A percentile compares a stretch with the other conserved stretches of the same genome.
Conservation (phyloP, 2,329 filamentous ascomycete species). For the Colletotrichum liaoningense region DNA sequence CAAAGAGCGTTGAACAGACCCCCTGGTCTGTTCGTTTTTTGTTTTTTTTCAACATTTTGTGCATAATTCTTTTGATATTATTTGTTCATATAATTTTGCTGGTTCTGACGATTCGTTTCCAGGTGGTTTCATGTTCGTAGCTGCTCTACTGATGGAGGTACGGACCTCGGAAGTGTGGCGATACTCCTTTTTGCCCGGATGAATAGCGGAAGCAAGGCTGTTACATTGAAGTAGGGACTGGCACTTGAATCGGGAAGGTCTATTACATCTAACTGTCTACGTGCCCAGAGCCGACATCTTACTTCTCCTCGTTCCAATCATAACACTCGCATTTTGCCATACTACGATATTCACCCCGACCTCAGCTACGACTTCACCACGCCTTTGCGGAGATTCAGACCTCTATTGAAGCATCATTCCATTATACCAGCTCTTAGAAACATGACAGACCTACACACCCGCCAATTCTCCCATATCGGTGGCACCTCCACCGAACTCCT, state of each 20-base stretch:
- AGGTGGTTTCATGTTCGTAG: not conserved
- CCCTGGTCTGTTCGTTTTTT: no score
- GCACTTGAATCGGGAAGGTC: not conserved
- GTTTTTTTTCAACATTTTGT: not conserved
- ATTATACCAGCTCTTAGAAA: no score
- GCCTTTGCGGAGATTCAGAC: not conserved
- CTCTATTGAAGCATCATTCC: not conserved
- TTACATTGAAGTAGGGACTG: not conserved
- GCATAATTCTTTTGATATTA: not conserved
- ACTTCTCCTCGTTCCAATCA: no score
- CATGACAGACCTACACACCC: slow-evolving; percentile 32
- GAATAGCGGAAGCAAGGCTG: not conserved
- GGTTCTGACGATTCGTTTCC: no score
- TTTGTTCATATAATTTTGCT: not conserved
- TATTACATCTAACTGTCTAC: not conserved
- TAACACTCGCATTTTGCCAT: no score
- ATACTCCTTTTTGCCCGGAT: not conserved
- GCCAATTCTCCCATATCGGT: slow-evolving; percentile 56
- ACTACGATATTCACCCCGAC: no score
- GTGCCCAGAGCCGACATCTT: no score
- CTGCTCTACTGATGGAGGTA: not conserved
- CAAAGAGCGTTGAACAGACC: slow-evolving; percentile 5
- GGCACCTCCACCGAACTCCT: slow-evolving; percentile 53
- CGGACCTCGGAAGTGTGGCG: not conserved
- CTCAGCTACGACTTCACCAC: not conserved